Conservation (phyloP, 2,329 filamentous ascomycete species). For the Pyrenophora tritici-repentis region DNA sequence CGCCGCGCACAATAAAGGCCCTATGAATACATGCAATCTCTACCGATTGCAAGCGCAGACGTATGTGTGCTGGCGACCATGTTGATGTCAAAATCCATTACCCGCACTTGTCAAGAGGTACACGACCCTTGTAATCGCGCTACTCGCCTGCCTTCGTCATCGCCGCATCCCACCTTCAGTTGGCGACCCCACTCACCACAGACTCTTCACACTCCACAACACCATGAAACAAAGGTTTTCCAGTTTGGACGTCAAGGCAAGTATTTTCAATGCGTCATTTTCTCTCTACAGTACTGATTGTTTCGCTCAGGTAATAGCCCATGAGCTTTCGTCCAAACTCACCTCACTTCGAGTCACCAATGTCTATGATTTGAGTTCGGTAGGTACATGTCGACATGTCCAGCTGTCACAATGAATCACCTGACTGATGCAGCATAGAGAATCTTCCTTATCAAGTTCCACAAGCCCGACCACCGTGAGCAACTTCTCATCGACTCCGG, state of each 20-base stretch:
- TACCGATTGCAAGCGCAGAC: constrained; percentile 9
- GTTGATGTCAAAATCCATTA: constrained; percentile 6
- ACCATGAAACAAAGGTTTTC: constrained; percentile 80
- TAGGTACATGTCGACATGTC: constrained; percentile 38
- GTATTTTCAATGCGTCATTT: neutral
- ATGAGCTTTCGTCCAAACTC: constrained; percentile 82
- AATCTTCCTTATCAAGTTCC: constrained; percentile 94
- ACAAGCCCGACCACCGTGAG: constrained; percentile 84
- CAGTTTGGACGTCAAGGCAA: constrained; percentile 75
- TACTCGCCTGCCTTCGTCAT: constrained; percentile 38
- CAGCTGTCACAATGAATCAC: constrained; percentile 8
- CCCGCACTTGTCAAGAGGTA: constrained; percentile 21
- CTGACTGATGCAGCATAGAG: constrained; percentile 56
- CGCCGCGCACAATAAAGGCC: constrained; percentile 4
- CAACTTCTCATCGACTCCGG: constrained; percentile 93
- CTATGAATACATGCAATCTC: constrained; percentile 9
- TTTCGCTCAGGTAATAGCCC: constrained; percentile 76
- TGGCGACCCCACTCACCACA: constrained; percentile 29
- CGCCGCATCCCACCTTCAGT: constrained; percentile 23
- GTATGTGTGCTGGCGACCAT: neutral
- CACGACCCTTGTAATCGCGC: constrained; percentile 32
- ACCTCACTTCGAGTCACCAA: constrained; percentile 83
- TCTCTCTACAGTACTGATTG: constrained; percentile 3
- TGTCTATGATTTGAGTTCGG: constrained; percentile 91
- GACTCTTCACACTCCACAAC: constrained; percentile 37